Evolutionary conservation across 1,139 yeast genomes (phyloP).

Genomic region (Candida anutae): DNA sequence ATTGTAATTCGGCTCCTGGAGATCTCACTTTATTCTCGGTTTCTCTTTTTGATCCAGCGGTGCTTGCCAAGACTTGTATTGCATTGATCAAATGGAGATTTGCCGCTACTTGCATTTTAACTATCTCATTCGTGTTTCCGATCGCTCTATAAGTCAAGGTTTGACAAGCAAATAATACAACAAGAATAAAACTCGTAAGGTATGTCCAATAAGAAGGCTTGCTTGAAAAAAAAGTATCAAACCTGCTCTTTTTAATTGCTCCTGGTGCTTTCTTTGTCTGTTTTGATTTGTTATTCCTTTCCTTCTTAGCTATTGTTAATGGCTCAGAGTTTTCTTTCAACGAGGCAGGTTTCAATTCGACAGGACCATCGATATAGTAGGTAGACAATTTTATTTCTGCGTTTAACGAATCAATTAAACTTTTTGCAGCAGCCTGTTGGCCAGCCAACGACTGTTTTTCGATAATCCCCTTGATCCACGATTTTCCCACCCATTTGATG

Average conservation of each 20-base stretch:
- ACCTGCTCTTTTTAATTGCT: constrained; percentile 2
- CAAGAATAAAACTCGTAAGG: constrained; percentile 14
- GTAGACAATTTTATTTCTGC: constrained; percentile 22
- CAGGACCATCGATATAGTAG: constrained; percentile 14
- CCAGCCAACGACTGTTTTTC: constrained; percentile 46
- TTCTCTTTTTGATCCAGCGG: neutral
- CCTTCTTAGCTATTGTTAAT: constrained; percentile 1
- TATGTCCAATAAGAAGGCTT: constrained; percentile 13
- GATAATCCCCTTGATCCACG: constrained; percentile 50
- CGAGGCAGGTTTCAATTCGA: constrained; percentile 4
- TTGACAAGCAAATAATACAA: constrained; percentile 17
- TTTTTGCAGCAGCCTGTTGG: constrained; percentile 33
- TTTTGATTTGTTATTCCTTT: constrained; percentile 1
- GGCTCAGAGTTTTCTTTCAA: constrained; percentile 1
- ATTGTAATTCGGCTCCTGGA: constrained; percentile 1
- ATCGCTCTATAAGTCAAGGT: constrained; percentile 13
- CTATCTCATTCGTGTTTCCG: constrained; percentile 18
- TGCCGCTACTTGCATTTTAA: constrained; percentile 18
- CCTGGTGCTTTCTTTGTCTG: neutral
- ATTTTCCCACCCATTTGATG: constrained; percentile 47
- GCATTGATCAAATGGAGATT: constrained; percentile 14
- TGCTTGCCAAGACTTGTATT: constrained; percentile 2
- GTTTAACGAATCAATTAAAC: constrained; percentile 20
- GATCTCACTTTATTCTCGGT: constrained; percentile 1
- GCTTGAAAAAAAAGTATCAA: constrained; percentile 8